phyloP scores from a whole-genome alignment of 495 filamentous ascomycete species.

The Glutinoglossum americanum region DNA sequence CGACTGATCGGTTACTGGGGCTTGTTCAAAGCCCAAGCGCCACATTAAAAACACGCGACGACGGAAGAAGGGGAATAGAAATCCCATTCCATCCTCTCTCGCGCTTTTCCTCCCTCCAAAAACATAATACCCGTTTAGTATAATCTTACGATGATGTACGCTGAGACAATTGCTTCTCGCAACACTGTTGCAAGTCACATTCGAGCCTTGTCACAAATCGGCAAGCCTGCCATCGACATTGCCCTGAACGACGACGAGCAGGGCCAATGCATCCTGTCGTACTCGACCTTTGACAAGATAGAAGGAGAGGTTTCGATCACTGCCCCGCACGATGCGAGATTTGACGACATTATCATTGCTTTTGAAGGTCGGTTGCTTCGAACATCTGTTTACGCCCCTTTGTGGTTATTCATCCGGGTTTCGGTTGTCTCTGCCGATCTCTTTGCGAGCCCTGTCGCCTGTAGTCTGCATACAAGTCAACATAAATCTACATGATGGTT shows the following conservation, averaged over 20 bases:
- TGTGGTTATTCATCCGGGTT: not conserved
- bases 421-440: not conserved
- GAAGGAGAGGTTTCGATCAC: conserved; percentile 37
- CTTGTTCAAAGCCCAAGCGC: no score
- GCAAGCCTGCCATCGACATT: conserved; percentile 16
- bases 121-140: no score
- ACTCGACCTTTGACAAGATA: conserved; percentile 37
- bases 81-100: not conserved
- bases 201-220: not conserved
- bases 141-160: no score
- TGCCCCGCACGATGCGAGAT: conserved; percentile 40
- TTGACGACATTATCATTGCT: conserved; percentile 62
- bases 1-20: no score
- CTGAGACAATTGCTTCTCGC: not conserved
- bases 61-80: not conserved
- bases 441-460: not conserved
- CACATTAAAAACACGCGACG: not conserved
- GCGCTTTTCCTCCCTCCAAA: no score
- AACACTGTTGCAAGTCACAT: conserved; percentile 5
- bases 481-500: no score
- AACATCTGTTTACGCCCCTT: not conserved
- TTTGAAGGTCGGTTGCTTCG: conserved; percentile 37
- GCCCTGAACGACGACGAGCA: conserved; percentile 16
- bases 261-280: conserved; percentile 23
- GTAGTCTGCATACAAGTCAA: no score